A percentile compares a stretch with the other conserved stretches of the same genome.
Evolutionary conservation across 495 filamentous ascomycete species (phyloP).

Genomic region (Hypoxylon trugodes): DNA sequence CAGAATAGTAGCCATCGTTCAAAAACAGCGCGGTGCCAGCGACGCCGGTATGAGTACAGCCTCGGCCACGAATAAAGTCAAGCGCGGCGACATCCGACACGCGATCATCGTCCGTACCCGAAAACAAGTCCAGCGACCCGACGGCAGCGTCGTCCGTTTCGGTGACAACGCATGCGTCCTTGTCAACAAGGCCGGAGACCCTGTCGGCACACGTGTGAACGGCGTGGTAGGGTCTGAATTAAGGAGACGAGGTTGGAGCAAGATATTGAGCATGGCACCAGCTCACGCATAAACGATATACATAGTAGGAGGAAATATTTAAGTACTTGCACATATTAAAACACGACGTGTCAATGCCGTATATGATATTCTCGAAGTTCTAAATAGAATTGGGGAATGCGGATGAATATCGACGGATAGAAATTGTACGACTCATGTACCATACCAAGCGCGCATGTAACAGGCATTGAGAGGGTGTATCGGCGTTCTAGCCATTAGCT

Average conservation of each 20-base stretch:
- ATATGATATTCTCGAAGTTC: not conserved
- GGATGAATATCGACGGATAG: not conserved
- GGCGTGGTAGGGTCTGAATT: constrained; percentile 89
- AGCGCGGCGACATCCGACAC: constrained; percentile 95
- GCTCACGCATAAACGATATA: constrained; percentile 75
- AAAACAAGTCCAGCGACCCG: constrained; percentile 83
- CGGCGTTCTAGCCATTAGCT: constrained; percentile 1
- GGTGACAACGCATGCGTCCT: constrained; percentile 98
- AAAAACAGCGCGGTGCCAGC: constrained; percentile 81
- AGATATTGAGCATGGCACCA: constrained; percentile 95
- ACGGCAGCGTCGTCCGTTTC: constrained; percentile 90
- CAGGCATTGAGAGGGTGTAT: constrained; percentile 13
- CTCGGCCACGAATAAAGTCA: constrained; percentile 85
- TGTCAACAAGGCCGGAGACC: constrained; percentile 96
- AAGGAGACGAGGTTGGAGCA: constrained; percentile 90
- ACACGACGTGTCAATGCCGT: too few relatives aligned
- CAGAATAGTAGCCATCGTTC: constrained; percentile 95
- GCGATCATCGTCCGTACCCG: constrained; percentile 92
- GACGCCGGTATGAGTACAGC: constrained; percentile 63
- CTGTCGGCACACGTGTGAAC: constrained; percentile 91
- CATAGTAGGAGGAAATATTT: not conserved
- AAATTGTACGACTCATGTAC: constrained; percentile 28
- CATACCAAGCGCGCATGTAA: constrained; percentile 29
- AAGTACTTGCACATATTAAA: not conserved
- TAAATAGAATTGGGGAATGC: not conserved